Evolutionary conservation across 805 yeast genomes (phyloP), one percentile per base, ranked within the genome.

Genomic region (Geotrichum ghanense): DNA sequence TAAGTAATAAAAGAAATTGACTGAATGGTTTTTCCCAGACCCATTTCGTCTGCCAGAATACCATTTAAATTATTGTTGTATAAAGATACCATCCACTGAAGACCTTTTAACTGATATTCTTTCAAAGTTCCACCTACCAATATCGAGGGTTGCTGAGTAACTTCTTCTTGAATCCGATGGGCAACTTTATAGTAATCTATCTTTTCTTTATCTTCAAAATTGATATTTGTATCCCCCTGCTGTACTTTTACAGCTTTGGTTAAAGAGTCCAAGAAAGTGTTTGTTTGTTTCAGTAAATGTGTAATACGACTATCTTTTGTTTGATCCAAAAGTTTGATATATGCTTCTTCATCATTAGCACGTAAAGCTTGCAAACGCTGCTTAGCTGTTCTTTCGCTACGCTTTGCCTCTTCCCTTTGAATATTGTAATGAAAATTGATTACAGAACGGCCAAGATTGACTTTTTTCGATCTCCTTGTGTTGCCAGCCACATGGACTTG

Each of bases 301-400:
- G 97, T 92, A 62, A 90, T 89, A 74, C 98, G 85, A 1, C 96
- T 90, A 67, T 90, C 98, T 65, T 90, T 90, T 12, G 98, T 89
- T 64, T 92, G 97, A 61, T 90, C 97, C 52, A 90, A 76, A 58
- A 90, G 75, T 64, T 90, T 92, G 69, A 92, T 75, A 68, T 90
- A 90, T 0, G 97, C 97, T 65, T 90, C 98, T 66, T 92, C 98
- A 67, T 90, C 97, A 65, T 90, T 92, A 46, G 95, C 83, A 56
- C 86, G 85, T 73, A 92, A 77, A 6, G 97, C 97, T 67, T 85
- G 95, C 62, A 92, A 78, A 81, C 98, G 95, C 64, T 90, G 97
- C 64, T 88, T 90, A 31, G 98, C 98, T 61, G 86, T 92, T 56
- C 81, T 77, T 65, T 92, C 98, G n/a, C 84, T 69, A 53, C 88